phyloP scores from a whole-genome alignment of 2,329 filamentous ascomycete species.

The Sclerotinia minor region DNA sequence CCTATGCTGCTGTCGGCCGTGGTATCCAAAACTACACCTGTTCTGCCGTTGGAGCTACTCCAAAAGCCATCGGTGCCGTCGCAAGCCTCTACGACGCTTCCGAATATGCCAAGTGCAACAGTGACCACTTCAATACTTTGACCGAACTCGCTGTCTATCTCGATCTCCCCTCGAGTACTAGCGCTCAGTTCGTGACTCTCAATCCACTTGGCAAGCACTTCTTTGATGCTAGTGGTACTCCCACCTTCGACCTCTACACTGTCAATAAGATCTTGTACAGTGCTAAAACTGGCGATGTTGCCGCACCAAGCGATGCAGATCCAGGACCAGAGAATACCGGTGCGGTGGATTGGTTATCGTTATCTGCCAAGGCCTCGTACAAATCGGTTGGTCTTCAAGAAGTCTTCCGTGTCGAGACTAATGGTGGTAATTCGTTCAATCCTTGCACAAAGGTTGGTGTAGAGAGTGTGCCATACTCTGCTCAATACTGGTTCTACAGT shows the following conservation, averaged over 20 bases:
- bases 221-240: constrained; percentile 37
- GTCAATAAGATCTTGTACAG: constrained; percentile 33
- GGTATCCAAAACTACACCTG: constrained; percentile 43
- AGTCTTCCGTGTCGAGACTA: constrained; percentile 41
- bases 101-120: constrained; percentile 30
- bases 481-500: constrained; percentile 39
- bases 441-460: constrained; percentile 30
- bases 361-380: constrained; percentile 34
- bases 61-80: constrained; percentile 37
- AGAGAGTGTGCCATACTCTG: constrained; percentile 36
- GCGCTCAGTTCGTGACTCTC: constrained; percentile 24
- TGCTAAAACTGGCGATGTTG: constrained; percentile 32
- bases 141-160: constrained; percentile 32
- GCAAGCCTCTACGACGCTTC: constrained; percentile 41
- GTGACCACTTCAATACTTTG: constrained; percentile 29
- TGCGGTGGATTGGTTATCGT: constrained; percentile 39
- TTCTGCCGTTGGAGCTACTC: constrained; percentile 27
- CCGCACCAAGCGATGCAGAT: constrained; percentile 34
- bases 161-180: constrained; percentile 24
- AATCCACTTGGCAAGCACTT: constrained; percentile 36
- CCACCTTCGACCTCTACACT: constrained; percentile 37
- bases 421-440: constrained; percentile 33
- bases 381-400: constrained; percentile 30
- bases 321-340: constrained; percentile 35
- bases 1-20: constrained; percentile 39